A percentile compares a stretch with the other conserved stretches of the same genome.
Conservation (phyloP, 2,329 filamentous ascomycete genomes). For the Aspergillus puulaauensis region DNA sequence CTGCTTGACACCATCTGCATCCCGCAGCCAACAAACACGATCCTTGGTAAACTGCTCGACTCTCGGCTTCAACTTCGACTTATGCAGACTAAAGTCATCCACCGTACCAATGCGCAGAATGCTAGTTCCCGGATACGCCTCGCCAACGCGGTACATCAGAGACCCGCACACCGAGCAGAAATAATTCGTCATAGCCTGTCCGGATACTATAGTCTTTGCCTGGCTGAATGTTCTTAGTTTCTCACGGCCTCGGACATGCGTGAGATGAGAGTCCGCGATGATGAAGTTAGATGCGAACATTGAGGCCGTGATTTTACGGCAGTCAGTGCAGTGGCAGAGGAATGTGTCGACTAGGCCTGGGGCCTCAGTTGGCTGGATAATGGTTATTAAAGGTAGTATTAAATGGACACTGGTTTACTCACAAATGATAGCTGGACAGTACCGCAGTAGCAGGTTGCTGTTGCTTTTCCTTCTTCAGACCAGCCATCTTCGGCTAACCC, state of each 20-base stretch:
- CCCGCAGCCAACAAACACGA: constrained; percentile 51
- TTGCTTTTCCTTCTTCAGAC: background rate
- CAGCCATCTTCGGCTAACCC: background rate
- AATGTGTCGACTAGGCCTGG: constrained; percentile 49
- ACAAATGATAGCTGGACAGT: constrained; percentile 7
- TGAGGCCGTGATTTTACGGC: constrained; percentile 62
- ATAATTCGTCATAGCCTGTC: background rate
- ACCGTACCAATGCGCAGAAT: constrained; percentile 57
- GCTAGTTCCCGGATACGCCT: background rate
- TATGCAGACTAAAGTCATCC: constrained; percentile 60
- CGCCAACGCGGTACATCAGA: constrained; percentile 4
- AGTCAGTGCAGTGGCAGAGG: constrained; percentile 62
- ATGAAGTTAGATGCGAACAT: constrained; percentile 58
- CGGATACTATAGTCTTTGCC: background rate
- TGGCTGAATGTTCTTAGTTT: background rate
- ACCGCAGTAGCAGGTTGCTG: constrained; percentile 7
- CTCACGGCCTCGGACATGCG: background rate
- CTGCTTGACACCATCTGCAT: constrained; percentile 37
- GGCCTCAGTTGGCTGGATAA: background rate
- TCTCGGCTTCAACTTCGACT: constrained; percentile 56
- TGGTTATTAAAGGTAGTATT: background rate
- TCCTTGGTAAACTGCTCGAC: constrained; percentile 55
- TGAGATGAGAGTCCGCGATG: background rate
- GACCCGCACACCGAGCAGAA: constrained; percentile 4
- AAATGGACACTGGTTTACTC: background rate